phyloP scores from a whole-genome alignment of 2,329 filamentous ascomycete species.

The Paraphaeosphaeria sporulosa region DNA sequence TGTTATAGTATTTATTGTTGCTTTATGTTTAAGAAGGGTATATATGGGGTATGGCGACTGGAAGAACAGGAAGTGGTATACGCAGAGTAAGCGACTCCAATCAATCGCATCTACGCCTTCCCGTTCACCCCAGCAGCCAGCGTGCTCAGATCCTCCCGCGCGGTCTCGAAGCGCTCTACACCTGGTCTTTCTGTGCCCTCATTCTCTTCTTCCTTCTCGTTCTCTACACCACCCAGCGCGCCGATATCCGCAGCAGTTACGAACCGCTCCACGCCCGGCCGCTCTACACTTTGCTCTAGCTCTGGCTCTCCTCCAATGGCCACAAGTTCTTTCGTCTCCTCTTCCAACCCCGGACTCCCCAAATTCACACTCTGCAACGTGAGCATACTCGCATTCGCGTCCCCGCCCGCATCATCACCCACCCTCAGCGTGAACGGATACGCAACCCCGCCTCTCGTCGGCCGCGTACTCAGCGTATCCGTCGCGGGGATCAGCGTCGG shows the following conservation, averaged over 20 bases:
- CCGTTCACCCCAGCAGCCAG: conserved; percentile 9
- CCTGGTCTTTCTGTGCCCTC: conserved; percentile 31
- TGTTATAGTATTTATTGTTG: not conserved
- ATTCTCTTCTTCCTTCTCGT: conserved; percentile 14
- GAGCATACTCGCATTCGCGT: conserved; percentile 72
- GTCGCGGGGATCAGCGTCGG: conserved; percentile 55
- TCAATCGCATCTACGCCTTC: not conserved
- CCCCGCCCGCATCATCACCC: conserved; percentile 45
- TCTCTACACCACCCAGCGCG: conserved; percentile 17
- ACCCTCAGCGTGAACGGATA: conserved; percentile 76
- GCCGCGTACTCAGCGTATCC: conserved; percentile 65
- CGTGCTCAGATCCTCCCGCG: conserved; percentile 35
- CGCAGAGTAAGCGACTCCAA: not conserved
- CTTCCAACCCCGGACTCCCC: conserved; percentile 30
- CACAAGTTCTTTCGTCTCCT: conserved; percentile 19
- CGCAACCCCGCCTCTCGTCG: conserved; percentile 72
- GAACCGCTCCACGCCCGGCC: conserved; percentile 59
- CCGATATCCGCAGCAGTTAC: conserved; percentile 58
- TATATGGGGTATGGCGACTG: no score
- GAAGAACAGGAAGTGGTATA: not conserved
- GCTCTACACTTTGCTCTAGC: conserved; percentile 16
- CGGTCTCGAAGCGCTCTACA: conserved; percentile 67
- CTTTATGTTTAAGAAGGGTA: not conserved
- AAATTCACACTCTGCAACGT: conserved; percentile 60
- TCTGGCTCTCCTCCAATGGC: conserved; percentile 15